A percentile compares a stretch with the other conserved stretches of the same genome.
These are phyloP conservation scores for Yamadazyma mexicana DNA, from an alignment of 1,139 yeast species.

Conservation along the genomic window DNA sequence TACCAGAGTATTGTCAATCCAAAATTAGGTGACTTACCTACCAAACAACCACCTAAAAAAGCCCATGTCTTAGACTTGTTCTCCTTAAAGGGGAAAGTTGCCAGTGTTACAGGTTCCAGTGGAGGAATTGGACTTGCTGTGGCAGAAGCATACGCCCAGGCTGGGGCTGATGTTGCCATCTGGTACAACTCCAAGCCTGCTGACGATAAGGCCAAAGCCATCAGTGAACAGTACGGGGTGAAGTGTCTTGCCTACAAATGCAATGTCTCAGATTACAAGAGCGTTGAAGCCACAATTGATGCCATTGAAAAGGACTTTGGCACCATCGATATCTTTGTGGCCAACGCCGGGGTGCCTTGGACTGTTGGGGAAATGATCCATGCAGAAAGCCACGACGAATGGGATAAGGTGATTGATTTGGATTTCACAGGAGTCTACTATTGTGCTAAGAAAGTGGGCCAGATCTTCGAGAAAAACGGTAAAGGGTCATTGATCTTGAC, in stretches of 20 bases:
- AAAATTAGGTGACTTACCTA: constrained; percentile 29
- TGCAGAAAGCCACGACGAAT: constrained; percentile 47
- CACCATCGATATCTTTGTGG: constrained; percentile 79
- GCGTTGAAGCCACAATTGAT: constrained; percentile 56
- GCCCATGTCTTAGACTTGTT: constrained; percentile 48
- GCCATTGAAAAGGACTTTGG: constrained; percentile 71
- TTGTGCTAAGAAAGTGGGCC: constrained; percentile 70
- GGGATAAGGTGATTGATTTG: constrained; percentile 69
- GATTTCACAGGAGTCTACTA: constrained; percentile 78
- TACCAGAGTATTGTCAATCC: constrained; percentile 22
- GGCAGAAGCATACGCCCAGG: constrained; percentile 31
- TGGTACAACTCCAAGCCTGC: constrained; percentile 65
- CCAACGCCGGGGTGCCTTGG: constrained; percentile 94
- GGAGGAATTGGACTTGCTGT: constrained; percentile 72
- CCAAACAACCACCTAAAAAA: constrained; percentile 28
- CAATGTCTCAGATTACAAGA: constrained; percentile 58
- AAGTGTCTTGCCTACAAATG: constrained; percentile 72
- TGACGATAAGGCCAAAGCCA: constrained; percentile 55
- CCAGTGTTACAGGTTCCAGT: constrained; percentile 86
- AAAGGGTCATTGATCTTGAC: constrained; percentile 72
- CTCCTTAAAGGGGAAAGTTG: constrained; percentile 78
- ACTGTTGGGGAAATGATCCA: constrained; percentile 69
- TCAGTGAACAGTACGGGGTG: constrained; percentile 64
- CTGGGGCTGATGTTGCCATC: constrained; percentile 37
- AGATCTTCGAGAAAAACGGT: constrained; percentile 67